phyloP scores from a whole-genome alignment of 2,329 filamentous ascomycete genomes.

The Diaporthe sp. region DNA sequence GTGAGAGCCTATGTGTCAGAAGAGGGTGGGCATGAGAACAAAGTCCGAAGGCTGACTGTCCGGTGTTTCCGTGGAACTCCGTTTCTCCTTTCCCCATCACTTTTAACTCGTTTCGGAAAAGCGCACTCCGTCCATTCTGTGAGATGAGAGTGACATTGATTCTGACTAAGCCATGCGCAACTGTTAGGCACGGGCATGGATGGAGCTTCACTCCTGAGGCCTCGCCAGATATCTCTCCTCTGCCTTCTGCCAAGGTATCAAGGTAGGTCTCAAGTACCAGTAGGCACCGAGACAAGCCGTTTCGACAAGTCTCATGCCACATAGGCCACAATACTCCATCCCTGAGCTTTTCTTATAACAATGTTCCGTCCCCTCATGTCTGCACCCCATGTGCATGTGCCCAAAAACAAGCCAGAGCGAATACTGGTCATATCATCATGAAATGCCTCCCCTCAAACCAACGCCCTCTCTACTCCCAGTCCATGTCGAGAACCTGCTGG shows the following conservation, averaged over 20 bases:
- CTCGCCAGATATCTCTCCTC: background rate
- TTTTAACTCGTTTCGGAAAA: conserved; percentile 5
- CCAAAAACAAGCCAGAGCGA: too few species aligned
- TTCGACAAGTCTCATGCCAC: background rate
- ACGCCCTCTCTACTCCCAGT: background rate
- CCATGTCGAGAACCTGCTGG: conserved; percentile 15
- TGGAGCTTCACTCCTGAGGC: background rate
- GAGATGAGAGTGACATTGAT: background rate
- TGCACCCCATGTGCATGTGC: background rate
- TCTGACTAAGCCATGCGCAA: conserved; percentile 21
- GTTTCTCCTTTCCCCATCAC: background rate
- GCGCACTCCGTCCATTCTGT: background rate
- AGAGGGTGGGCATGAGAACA: background rate
- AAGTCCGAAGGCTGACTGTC: background rate
- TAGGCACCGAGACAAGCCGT: background rate
- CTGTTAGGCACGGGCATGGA: background rate
- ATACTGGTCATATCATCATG: background rate
- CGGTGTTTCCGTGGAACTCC: conserved; percentile 21
- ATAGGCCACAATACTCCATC: background rate
- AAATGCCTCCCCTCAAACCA: background rate
- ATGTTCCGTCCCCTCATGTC: background rate
- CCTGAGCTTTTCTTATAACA: background rate
- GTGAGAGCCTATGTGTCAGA: background rate
- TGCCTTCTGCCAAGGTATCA: background rate
- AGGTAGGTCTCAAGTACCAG: background rate